Conservation (phyloP, 2,329 filamentous ascomycete genomes). For the Talaromyces amestolkiae region DNA sequence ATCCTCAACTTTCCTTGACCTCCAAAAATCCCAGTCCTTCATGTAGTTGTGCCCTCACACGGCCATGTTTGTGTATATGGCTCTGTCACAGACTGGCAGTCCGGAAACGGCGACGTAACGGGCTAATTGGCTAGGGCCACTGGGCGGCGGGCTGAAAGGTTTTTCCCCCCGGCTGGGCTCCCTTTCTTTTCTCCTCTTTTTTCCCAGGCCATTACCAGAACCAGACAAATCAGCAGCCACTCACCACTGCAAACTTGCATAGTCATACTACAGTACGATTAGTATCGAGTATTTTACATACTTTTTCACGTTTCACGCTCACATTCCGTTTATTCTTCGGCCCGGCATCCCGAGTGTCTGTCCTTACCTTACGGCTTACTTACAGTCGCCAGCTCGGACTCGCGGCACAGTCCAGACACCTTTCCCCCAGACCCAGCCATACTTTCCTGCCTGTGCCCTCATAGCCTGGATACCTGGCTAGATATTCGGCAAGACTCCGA, state of each 20-base stretch:
- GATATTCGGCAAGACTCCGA: not conserved
- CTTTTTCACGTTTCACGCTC: conserved; percentile 3
- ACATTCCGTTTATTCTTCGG: conserved; percentile 1
- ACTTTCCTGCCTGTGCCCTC: conserved; percentile 12
- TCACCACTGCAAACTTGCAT: conserved; percentile 3
- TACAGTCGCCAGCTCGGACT: not conserved
- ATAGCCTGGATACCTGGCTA: conserved; percentile 2
- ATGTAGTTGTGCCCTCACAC: not conserved
- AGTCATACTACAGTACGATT: conserved; percentile 1
- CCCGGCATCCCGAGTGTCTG: conserved; percentile 8
- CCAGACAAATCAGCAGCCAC: conserved; percentile 13
- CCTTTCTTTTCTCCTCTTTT: conserved; percentile 18
- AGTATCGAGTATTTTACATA: conserved; percentile 11
- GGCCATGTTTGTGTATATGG: not conserved
- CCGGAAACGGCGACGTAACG: not conserved
- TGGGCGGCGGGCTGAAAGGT: not conserved
- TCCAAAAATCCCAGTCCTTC: not conserved
- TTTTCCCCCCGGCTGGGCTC: conserved; percentile 7
- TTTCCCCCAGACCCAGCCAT: conserved; percentile 19
- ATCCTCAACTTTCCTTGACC: not conserved
- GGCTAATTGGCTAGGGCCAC: not conserved
- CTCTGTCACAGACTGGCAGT: not conserved
- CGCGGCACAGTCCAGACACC: conserved; percentile 14
- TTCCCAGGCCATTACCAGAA: conserved; percentile 9
- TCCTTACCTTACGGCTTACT: not conserved